Conservation (phyloP, 805 yeast genomes). For the Ogataea trehalophila region DNA sequence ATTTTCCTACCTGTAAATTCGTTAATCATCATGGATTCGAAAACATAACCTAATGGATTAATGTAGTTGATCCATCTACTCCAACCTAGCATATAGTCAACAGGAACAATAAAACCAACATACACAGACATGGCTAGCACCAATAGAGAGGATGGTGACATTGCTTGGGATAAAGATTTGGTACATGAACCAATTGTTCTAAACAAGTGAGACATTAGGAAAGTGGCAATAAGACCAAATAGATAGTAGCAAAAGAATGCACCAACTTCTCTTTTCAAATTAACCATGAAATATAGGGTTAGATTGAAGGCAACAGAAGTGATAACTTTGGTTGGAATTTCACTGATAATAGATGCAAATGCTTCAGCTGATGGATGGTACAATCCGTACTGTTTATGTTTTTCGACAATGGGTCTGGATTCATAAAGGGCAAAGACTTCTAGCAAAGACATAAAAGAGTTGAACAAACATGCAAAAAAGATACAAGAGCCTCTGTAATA, state of each 20-base stretch:
- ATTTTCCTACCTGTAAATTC: constrained; percentile 45
- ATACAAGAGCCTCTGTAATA: constrained; percentile 57
- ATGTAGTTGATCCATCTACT: constrained; percentile 60
- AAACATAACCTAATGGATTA: constrained; percentile 53
- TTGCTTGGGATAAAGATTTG: constrained; percentile 45
- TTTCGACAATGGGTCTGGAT: constrained; percentile 53
- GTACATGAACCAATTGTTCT: constrained; percentile 49
- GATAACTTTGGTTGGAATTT: constrained; percentile 46
- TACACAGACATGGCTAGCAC: constrained; percentile 44
- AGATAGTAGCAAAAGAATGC: constrained; percentile 49
- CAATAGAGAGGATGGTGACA: constrained; percentile 53
- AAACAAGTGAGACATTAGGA: constrained; percentile 51
- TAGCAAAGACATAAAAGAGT: constrained; percentile 55
- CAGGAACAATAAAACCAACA: constrained; percentile 57
- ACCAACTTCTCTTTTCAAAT: constrained; percentile 49
- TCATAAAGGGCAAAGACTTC: constrained; percentile 54
- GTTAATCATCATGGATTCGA: constrained; percentile 51
- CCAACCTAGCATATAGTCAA: constrained; percentile 56
- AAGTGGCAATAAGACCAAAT: constrained; percentile 38
- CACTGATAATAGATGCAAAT: constrained; percentile 54
- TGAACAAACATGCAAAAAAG: constrained; percentile 63
- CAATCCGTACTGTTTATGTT: constrained; percentile 51
- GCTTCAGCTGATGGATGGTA: constrained; percentile 61
- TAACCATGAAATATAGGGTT: constrained; percentile 47
- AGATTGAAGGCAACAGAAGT: constrained; percentile 45